Evolutionary conservation across 2,329 filamentous ascomycete genomes (phyloP).

Genomic region (Fusarium sp.): DNA sequence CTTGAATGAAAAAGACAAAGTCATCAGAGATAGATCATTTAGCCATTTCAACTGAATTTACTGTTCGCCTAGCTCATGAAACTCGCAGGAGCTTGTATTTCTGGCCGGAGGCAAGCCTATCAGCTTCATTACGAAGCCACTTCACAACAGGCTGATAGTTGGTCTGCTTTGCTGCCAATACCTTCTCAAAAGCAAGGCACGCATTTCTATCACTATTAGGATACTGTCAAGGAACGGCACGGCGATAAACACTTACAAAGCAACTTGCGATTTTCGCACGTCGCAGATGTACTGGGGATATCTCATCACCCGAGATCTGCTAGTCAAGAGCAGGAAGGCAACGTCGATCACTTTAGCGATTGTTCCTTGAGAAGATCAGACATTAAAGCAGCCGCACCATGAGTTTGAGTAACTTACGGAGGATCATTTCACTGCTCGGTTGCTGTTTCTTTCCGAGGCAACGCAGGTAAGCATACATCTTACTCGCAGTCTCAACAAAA

Average conservation of each 20-base stretch:
- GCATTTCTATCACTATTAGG: constrained; percentile 63
- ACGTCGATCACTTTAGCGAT: constrained; percentile 72
- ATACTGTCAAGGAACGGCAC: neutral
- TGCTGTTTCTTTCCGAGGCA: constrained; percentile 66
- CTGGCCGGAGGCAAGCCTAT: constrained; percentile 44
- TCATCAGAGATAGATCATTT: neutral
- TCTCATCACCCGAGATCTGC: constrained; percentile 55
- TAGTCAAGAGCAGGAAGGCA: constrained; percentile 70
- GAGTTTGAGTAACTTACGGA: constrained; percentile 57
- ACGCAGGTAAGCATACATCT: constrained; percentile 70
- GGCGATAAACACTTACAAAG: constrained; percentile 62
- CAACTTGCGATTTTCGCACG: constrained; percentile 67
- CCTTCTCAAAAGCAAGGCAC: constrained; percentile 72
- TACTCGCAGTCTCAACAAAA: constrained; percentile 81
- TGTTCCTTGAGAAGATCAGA: constrained; percentile 57
- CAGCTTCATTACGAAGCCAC: constrained; percentile 69
- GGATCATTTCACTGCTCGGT: constrained; percentile 68
- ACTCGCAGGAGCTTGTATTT: neutral
- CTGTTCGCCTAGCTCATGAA: neutral
- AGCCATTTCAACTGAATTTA: neutral
- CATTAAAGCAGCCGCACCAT: neutral
- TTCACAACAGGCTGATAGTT: constrained; percentile 69
- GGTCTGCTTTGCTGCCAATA: constrained; percentile 77
- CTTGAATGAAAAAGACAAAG: neutral
- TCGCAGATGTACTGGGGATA: constrained; percentile 65